A percentile compares a stretch with the other conserved stretches of the same genome.
Conservation (phyloP, 2,329 filamentous ascomycete species). For the Aaosphaeria pasadenensis region DNA sequence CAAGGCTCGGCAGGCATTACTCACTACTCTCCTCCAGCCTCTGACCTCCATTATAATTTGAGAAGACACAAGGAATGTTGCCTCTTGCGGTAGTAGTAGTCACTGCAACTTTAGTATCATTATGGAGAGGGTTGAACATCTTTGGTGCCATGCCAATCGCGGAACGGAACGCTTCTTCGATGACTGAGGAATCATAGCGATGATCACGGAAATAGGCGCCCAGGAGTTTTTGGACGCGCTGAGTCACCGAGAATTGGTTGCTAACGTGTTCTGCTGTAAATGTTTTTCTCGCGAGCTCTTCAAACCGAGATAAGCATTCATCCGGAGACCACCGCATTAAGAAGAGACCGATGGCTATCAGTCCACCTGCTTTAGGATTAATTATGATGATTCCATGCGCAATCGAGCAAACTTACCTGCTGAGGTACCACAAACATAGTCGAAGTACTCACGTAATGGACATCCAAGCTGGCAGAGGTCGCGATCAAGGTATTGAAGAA, state of each 20-base stretch:
- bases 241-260: constrained; percentile 4
- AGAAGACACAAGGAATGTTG: constrained; percentile 17
- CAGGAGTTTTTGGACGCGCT: constrained; percentile 12
- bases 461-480: constrained; percentile 3
- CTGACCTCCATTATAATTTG: constrained; percentile 25
- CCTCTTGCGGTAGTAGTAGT: constrained; percentile 21
- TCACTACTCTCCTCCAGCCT: constrained; percentile 6
- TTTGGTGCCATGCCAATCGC: constrained; percentile 7
- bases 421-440: constrained; percentile 9
- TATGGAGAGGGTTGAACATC: constrained; percentile 24
- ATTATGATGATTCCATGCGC: neutral
- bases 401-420: constrained; percentile 3
- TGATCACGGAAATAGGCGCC: constrained; percentile 21
- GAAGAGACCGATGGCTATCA: constrained; percentile 25
- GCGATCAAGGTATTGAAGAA: constrained; percentile 9
- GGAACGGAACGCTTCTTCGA: constrained; percentile 20
- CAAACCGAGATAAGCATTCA: constrained; percentile 18
- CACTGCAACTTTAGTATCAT: constrained; percentile 25
- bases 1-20: neutral
- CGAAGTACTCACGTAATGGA: constrained; percentile 6
- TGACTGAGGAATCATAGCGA: constrained; percentile 17
- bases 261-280: constrained; percentile 9
- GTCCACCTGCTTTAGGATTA: constrained; percentile 17
- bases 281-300: constrained; percentile 18
- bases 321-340: constrained; percentile 17